Conservation (phyloP, 2,329 filamentous ascomycete species). For the Lachnellula cervina region DNA sequence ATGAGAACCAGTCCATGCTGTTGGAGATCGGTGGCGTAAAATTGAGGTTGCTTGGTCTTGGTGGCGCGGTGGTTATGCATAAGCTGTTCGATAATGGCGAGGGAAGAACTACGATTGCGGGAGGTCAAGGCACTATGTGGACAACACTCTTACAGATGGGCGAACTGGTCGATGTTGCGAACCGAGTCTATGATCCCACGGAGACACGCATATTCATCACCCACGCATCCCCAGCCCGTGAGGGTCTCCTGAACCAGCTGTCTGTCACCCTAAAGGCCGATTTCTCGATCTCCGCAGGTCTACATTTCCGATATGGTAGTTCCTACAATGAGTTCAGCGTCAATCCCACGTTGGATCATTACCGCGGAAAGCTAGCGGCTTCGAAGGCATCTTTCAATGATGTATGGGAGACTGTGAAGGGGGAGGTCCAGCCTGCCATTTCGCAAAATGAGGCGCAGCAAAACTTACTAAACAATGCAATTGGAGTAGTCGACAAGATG, state of each 20-base stretch:
- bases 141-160: slow-evolving; percentile 97
- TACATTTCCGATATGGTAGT: slow-evolving; percentile 97
- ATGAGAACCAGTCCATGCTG: slow-evolving; percentile 93
- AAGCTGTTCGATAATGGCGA: slow-evolving; percentile 99
- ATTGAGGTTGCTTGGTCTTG: slow-evolving; percentile 85
- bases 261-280: slow-evolving; percentile 97
- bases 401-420: slow-evolving; percentile 98
- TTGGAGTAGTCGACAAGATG: slow-evolving; percentile 98
- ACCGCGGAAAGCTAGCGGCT: slow-evolving; percentile 94
- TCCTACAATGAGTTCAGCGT: slow-evolving; percentile 99
- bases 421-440: slow-evolving; percentile 91
- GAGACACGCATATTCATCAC: slow-evolving; percentile 97
- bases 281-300: slow-evolving; percentile 93
- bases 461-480: slow-evolving; percentile 81
- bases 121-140: slow-evolving; percentile 99
- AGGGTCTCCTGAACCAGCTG: slow-evolving; percentile 94
- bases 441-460: slow-evolving; percentile 91
- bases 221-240: slow-evolving; percentile 91
- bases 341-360: slow-evolving; percentile 96
- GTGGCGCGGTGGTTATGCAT: slow-evolving; percentile 98
- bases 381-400: slow-evolving; percentile 99
- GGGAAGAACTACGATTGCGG: slow-evolving; percentile 94
- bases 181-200: slow-evolving; percentile 95
- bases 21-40: slow-evolving; percentile 94
- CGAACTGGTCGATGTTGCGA: slow-evolving; percentile 94